phyloP scores from a whole-genome alignment of 768 basidiomycete genomes.

The Rhizopogon rudus region DNA sequence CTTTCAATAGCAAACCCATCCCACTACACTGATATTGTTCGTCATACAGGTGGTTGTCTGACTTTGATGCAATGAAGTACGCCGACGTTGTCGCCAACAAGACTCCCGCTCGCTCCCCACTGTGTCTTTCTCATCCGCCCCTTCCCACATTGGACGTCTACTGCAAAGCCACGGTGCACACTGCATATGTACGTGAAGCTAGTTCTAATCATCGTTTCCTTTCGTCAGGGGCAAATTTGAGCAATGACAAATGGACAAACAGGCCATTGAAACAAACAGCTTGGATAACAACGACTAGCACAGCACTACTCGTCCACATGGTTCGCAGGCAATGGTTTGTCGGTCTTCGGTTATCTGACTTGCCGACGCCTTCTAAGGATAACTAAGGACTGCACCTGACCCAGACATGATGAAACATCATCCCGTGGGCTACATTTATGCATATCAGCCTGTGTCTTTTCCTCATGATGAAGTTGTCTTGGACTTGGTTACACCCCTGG shows the following conservation, averaged over 20 bases:
- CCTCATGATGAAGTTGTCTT: too few relatives aligned
- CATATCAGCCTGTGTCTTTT: not conserved
- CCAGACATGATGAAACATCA: not conserved
- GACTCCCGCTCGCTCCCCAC: slow-evolving; percentile 23
- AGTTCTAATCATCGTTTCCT: not conserved
- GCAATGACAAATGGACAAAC: not conserved
- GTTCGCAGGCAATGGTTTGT: not conserved
- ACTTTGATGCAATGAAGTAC: slow-evolving; percentile 32
- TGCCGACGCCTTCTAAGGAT: too few relatives aligned
- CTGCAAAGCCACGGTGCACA: slow-evolving; percentile 42
- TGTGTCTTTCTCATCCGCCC: slow-evolving; percentile 33
- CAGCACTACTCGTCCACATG: not conserved
- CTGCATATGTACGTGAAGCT: slow-evolving; percentile 32
- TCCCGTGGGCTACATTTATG: too few relatives aligned
- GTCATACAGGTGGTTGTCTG: slow-evolving; percentile 37
- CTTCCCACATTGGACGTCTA: slow-evolving; percentile 44
- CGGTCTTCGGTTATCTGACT: not conserved
- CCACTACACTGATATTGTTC: not conserved
- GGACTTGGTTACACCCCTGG: too few relatives aligned
- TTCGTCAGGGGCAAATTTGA: not conserved
- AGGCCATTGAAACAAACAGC: not conserved
- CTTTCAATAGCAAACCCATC: slow-evolving; percentile 23
- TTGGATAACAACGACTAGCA: not conserved
- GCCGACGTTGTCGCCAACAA: slow-evolving; percentile 36
- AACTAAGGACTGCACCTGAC: too few relatives aligned